Conservation (phyloP, 2,329 filamentous ascomycete species). For the Gaeumannomyces sp. region DNA sequence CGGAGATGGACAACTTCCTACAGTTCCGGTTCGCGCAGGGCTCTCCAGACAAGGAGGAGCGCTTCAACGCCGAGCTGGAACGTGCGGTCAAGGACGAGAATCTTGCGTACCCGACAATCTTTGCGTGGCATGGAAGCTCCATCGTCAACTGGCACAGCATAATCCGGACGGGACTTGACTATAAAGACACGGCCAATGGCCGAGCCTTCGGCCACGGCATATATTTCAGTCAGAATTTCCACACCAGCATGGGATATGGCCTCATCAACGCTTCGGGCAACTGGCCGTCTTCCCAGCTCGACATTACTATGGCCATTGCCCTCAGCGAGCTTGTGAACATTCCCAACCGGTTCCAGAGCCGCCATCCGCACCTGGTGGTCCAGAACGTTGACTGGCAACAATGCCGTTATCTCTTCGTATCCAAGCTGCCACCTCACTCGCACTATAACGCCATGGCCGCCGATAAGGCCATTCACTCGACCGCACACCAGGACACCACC, state of each 20-base stretch:
- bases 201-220: slow-evolving; percentile 73
- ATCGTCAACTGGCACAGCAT: slow-evolving; percentile 86
- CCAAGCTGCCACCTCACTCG: slow-evolving; percentile 15
- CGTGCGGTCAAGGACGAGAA: slow-evolving; percentile 27
- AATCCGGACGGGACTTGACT: slow-evolving; percentile 75
- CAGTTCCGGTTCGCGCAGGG: slow-evolving; percentile 89
- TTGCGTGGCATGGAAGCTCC: slow-evolving; percentile 80
- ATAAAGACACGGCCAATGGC: slow-evolving; percentile 54
- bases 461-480: background rate
- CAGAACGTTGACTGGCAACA: slow-evolving; percentile 79
- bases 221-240: slow-evolving; percentile 64
- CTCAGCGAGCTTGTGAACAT: slow-evolving; percentile 82
- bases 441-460: background rate
- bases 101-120: slow-evolving; percentile 59
- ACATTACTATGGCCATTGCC: slow-evolving; percentile 55
- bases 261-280: background rate
- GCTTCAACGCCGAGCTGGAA: slow-evolving; percentile 60
- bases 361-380: slow-evolving; percentile 62
- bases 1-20: slow-evolving; percentile 59
- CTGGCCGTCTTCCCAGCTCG: slow-evolving; percentile 65
- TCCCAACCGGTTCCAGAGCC: slow-evolving; percentile 52
- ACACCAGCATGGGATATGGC: slow-evolving; percentile 49
- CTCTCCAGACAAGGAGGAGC: slow-evolving; percentile 76
- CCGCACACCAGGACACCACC: background rate
- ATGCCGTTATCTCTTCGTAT: slow-evolving; percentile 74